Evolutionary conservation across 2,329 filamentous ascomycete species (phyloP), one percentile per base, ranked within the genome.

Genomic region (Teratosphaeria zuluensis): DNA sequence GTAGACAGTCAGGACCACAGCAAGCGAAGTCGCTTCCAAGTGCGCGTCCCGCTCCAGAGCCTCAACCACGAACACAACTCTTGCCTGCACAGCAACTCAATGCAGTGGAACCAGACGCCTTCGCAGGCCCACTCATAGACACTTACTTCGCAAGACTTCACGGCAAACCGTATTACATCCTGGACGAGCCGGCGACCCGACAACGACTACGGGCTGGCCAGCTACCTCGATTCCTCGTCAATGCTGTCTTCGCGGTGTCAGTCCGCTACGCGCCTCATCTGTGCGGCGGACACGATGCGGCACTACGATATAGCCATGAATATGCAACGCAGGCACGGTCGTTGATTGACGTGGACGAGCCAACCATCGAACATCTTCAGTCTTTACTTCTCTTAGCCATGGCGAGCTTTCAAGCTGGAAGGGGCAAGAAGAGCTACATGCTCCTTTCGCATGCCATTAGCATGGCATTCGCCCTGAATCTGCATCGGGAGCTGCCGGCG

Each of bases 371-470:
- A 70, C 82, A 83, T 35, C 74, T 95, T 8, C 89, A 95, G 70
- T 81, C 89, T 2, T 77, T 92, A 16, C 75, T 95, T 53, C 78
- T 95, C 9, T 81, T 95, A 1, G 84, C 87, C 0, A 84, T 87
- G 68, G 86, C 89, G 2, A 92, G 85, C 66, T 90, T 86, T 54
- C 89, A 90, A 38, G 80, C 84, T 32, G 90, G 90, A 30, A 85
- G 87, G 67, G 89, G 90, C 16, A 92, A 89, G 74, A 94, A 89
- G 73, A 86, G 89, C 0, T 94, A 91, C 65, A 95, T 95, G 90
- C 79, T 91, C 46, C 79, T 95, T 65, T 84, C 89, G 89, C 84
- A 64, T 62, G 88, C 87, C 9, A 84, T 90, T 54, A 89, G 87
- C 52, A 95, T 95, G 89, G 86, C 87, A 1, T 84, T 91, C 72